Evolutionary conservation across 306 rosid genomes (phyloP), one percentile per base, ranked within the genome.

Genomic region (Sechiopsis laciniata): DNA sequence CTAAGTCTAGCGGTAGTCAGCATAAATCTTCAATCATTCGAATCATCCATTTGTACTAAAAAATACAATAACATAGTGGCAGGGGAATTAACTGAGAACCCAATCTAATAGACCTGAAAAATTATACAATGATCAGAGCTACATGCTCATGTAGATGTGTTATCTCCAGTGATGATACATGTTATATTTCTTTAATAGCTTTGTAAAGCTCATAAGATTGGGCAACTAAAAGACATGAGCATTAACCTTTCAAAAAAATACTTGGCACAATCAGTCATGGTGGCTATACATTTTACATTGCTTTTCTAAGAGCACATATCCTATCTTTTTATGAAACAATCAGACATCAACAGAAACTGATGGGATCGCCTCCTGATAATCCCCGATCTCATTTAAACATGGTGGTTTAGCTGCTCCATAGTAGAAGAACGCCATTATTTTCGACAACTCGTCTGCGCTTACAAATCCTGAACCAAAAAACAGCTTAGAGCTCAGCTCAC

Each of bases 341-440:
- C 19, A 64, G 26, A 50, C 7, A 60, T 80, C 71, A 61, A 61
- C 29, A 26, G 79, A 75, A 86, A 86, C 67, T 60, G 90, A 81
- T 68, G 97, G 97, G 64, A 90, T 79, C 48, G 74, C 80, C 81
- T 88, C 97, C 78, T 87, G 85, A 70, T 58, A 48, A 72, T 78
- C 80, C 71, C 71, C 66, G 56, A 56, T 62, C 78, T 46, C 72
- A 72, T 78, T 82, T 76, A 90, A 85, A 81, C 86, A 88, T 51
- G 86, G 53, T 19, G 97, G 98, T 67, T 86, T 87, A 66, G 88
- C 89, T 73, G 96, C 96, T 16, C 98, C 94, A 45, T 80, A 88
- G 78, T 88, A 90, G 61, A 86, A 94, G 87, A 79, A 88, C 20
- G 98, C 97, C 97, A 90, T 94, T 60, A 90, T 83, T 78, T 94